These are phyloP conservation scores for Ambrosia trifida DNA, from an alignment of 129 eudicot genomes.

Conservation along the genomic window DNA sequence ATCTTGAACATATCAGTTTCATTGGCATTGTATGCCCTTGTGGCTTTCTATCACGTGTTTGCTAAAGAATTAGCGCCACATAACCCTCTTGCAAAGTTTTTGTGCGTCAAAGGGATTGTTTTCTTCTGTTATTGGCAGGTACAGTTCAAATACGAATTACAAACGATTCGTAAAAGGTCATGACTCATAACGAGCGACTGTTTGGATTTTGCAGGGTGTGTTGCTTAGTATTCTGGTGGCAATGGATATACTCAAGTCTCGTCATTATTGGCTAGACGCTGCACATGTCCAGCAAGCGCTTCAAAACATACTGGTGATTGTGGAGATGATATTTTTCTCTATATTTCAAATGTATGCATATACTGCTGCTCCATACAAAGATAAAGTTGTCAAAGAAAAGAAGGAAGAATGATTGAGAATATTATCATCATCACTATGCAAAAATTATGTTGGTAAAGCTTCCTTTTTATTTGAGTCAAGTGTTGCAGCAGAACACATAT, in stretches of 20 bases:
- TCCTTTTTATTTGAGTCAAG: not conserved
- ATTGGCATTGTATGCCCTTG: constrained; percentile 67
- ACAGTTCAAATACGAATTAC: not conserved
- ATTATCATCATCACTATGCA: not conserved
- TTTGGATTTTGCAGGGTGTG: constrained; percentile 48
- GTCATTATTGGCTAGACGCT: constrained; percentile 64
- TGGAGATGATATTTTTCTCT: constrained; percentile 82
- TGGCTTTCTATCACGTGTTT: constrained; percentile 75
- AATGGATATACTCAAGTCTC: constrained; percentile 55
- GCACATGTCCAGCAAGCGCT: constrained; percentile 61
- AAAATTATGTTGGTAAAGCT: constrained; percentile 3
- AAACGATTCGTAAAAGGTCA: not conserved
- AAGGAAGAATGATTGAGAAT: constrained; percentile 45
- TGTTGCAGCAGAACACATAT: no score
- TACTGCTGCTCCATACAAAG: constrained; percentile 59
- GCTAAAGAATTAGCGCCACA: constrained; percentile 82
- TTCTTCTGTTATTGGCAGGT: constrained; percentile 84
- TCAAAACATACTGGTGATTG: constrained; percentile 59
- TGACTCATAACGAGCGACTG: no score
- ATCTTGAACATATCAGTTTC: constrained; percentile 76
- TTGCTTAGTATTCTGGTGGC: constrained; percentile 51
- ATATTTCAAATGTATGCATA: constrained; percentile 60
- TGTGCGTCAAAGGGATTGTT: constrained; percentile 50
- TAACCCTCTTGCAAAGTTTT: constrained; percentile 72
- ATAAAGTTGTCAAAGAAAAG: constrained; percentile 38